Percentiles rank a stretch among this genome's conserved stretches.
Evolutionary conservation across 73 alveolate genomes (phyloP).

Genomic region (Effrenium voratum): DNA sequence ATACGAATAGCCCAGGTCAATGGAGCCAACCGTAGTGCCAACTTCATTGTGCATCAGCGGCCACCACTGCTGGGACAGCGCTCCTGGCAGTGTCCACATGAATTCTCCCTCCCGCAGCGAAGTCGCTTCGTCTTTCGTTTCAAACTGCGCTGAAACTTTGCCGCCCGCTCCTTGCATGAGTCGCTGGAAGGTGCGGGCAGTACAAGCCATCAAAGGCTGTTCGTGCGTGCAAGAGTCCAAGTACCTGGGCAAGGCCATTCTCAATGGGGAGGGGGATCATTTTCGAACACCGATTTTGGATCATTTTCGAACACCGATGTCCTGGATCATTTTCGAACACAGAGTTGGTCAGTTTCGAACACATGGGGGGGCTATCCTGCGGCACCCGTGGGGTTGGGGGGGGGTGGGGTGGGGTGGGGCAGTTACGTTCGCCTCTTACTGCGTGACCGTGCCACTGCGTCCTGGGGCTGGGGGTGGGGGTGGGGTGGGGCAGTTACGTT

Average conservation of each 20-base stretch:
- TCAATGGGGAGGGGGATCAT: too few species aligned
- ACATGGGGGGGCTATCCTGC: too few species aligned
- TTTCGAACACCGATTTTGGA: too few species aligned
- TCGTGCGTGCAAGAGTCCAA: slow-evolving; percentile 84
- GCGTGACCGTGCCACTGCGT: too few species aligned
- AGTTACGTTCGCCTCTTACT: too few species aligned
- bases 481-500: too few species aligned
- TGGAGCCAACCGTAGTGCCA: slow-evolving; percentile 78
- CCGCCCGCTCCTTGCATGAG: slow-evolving; percentile 64
- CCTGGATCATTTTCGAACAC: too few species aligned
- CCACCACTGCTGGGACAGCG: slow-evolving; percentile 81
- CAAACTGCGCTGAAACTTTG: neutral
- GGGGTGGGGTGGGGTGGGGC: too few species aligned
- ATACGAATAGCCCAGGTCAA: slow-evolving; percentile 66
- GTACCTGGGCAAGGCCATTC: slow-evolving; percentile 12
- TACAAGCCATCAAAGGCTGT: slow-evolving; percentile 60
- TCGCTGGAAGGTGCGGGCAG: slow-evolving; percentile 73
- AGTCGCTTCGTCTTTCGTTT: neutral
- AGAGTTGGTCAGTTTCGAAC: too few species aligned
- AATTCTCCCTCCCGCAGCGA: neutral
- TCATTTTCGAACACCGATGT: too few species aligned
- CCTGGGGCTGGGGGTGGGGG: too few species aligned
- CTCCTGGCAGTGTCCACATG: slow-evolving; percentile 23
- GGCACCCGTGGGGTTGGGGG: too few species aligned
- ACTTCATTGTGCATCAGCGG: slow-evolving; percentile 55